Evolutionary conservation across 2,329 filamentous ascomycete species (phyloP).

Genomic region (Orbilia ellipsospora): DNA sequence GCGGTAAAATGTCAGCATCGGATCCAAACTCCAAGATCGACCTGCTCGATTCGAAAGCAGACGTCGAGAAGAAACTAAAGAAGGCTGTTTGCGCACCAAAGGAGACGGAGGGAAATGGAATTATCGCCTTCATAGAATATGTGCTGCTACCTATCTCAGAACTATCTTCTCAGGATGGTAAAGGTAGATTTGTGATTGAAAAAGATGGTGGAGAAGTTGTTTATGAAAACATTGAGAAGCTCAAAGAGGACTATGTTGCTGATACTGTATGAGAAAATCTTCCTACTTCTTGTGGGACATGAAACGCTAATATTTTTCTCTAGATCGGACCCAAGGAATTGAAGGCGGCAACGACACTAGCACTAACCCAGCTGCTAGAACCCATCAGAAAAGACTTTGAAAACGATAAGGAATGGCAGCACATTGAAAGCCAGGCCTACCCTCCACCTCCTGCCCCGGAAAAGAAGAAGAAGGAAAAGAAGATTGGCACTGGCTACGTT

Average conservation of each 20-base stretch:
- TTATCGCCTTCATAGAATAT: constrained; percentile 86
- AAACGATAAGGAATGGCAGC: constrained; percentile 80
- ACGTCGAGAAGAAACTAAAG: constrained; percentile 82
- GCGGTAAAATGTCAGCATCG: constrained; percentile 59
- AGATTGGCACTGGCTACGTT: constrained; percentile 64
- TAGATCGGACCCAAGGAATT: constrained; percentile 85
- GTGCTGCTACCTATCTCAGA: constrained; percentile 81
- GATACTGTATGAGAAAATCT: constrained; percentile 72
- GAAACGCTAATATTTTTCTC: constrained; percentile 10
- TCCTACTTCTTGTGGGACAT: not conserved
- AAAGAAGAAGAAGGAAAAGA: constrained; percentile 77
- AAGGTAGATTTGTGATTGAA: constrained; percentile 60
- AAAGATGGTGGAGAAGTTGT: constrained; percentile 57
- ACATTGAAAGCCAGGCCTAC: constrained; percentile 81
- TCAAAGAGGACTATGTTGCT: constrained; percentile 81
- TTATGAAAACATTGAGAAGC: constrained; percentile 78
- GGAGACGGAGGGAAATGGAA: constrained; percentile 83
- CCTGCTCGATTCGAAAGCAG: constrained; percentile 81
- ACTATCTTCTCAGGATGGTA: constrained; percentile 67
- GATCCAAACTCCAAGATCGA: constrained; percentile 85
- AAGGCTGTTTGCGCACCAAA: constrained; percentile 84
- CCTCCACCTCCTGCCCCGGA: constrained; percentile 73
- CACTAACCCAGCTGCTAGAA: constrained; percentile 76
- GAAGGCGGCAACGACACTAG: constrained; percentile 83
- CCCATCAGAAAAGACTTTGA: constrained; percentile 82